Conservation (phyloP, 148 eudicot genomes). For the Nepenthes gracilis region DNA sequence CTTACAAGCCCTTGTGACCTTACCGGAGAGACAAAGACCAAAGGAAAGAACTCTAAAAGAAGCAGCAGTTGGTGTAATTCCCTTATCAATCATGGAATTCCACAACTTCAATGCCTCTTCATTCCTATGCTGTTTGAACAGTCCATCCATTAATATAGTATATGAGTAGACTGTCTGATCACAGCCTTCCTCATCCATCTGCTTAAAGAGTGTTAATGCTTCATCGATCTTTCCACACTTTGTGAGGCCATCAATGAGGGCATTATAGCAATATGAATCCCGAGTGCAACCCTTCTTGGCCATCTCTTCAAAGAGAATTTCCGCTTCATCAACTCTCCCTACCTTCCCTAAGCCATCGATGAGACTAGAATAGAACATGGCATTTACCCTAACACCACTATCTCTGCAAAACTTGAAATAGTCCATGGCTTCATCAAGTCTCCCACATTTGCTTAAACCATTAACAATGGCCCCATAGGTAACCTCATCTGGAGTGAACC, state of each 20-base stretch:
- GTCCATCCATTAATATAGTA: conserved; percentile 66
- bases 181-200: conserved; percentile 86
- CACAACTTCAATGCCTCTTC: conserved; percentile 86
- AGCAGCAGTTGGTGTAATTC: conserved; percentile 79
- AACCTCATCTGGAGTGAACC: conserved; percentile 71
- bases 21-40: conserved; percentile 87
- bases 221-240: conserved; percentile 58
- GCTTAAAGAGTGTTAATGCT: conserved; percentile 46
- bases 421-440: conserved; percentile 67
- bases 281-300: conserved; percentile 55
- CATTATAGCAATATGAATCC: conserved; percentile 94
- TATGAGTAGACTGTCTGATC: conserved; percentile 90
- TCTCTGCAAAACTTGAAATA: conserved; percentile 44
- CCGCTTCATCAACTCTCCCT: conserved; percentile 69
- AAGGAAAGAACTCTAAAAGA: conserved; percentile 76
- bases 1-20: conserved; percentile 83
- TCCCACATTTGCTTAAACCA: conserved; percentile 75
- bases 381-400: conserved; percentile 40
- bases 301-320: conserved; percentile 77
- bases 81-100: conserved; percentile 93
- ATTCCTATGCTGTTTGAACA: conserved; percentile 63
- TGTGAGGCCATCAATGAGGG: conserved; percentile 59
- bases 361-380: conserved; percentile 64
- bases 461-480: conserved; percentile 79
- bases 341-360: conserved; percentile 87